Percentiles rank a stretch among this genome's conserved stretches.
These are phyloP conservation scores for Ustilago tritici DNA, from an alignment of 1,284 basidiomycete genomes.

Conservation along the genomic window DNA sequence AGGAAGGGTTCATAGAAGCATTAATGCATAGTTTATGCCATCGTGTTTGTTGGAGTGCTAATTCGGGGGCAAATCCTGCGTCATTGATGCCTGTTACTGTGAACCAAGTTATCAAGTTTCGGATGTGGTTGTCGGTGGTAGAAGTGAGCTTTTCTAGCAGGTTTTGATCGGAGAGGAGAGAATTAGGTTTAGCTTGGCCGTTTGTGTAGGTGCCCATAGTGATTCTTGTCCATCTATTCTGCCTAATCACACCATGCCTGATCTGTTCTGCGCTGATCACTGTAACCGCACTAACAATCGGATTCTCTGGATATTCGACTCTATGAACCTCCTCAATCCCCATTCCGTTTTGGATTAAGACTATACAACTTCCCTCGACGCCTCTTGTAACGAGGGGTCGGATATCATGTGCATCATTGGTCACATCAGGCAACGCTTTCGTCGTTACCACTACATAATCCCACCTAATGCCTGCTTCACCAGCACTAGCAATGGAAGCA, in stretches of 20 bases:
- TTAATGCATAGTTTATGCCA: constrained; percentile 73
- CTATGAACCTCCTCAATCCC: constrained; percentile 71
- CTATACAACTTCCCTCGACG: constrained; percentile 59
- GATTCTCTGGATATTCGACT: constrained; percentile 65
- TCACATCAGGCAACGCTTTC: constrained; percentile 71
- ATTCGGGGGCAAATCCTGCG: constrained; percentile 70
- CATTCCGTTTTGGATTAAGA: constrained; percentile 72
- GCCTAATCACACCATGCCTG: constrained; percentile 68
- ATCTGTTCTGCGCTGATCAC: constrained; percentile 71
- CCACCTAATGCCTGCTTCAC: constrained; percentile 54
- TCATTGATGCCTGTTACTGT: constrained; percentile 70
- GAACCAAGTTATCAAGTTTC: constrained; percentile 64
- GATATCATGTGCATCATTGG: constrained; percentile 70
- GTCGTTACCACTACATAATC: constrained; percentile 72
- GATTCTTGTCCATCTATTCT: constrained; percentile 72
- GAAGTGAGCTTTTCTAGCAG: constrained; percentile 20
- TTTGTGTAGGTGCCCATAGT: constrained; percentile 70
- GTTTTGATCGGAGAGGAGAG: constrained; percentile 21
- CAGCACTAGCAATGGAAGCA: constrained; percentile 59
- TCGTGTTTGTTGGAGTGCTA: constrained; percentile 70
- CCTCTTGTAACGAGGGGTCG: constrained; percentile 60
- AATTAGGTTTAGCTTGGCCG: constrained; percentile 48
- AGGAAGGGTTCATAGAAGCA: constrained; percentile 71
- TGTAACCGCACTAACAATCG: constrained; percentile 71
- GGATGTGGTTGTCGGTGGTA: constrained; percentile 26